These are phyloP conservation scores for Rhododendron ferrugineum DNA, from an alignment of 148 eudicot genomes.

Conservation along the genomic window DNA sequence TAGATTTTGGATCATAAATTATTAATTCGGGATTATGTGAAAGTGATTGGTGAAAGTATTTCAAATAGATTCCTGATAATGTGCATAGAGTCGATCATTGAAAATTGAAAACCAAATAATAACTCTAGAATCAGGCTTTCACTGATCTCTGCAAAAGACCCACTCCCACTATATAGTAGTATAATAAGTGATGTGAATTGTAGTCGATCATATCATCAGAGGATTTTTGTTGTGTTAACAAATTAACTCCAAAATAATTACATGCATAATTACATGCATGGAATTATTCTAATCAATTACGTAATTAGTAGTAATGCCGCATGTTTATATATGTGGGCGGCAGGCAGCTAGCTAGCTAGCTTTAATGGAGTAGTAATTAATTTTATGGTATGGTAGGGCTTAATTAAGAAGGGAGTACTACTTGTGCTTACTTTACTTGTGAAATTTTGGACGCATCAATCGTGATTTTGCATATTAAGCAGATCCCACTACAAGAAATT, in stretches of 20 bases:
- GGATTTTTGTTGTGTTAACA: not conserved
- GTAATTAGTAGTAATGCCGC: not conserved
- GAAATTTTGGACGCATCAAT: not conserved
- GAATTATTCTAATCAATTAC: no score
- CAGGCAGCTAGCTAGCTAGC: not conserved
- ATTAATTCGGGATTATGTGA: no score
- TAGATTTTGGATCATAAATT: no score
- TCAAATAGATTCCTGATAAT: no score
- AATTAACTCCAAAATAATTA: not conserved
- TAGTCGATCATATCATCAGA: not conserved
- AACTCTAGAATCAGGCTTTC: no score
- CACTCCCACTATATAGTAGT: no score
- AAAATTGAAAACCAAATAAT: no score
- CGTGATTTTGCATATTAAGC: not conserved
- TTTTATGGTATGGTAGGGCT: not conserved
- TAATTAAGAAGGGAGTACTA: not conserved
- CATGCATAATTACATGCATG: not conserved
- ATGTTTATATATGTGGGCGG: not conserved
- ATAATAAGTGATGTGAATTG: not conserved
- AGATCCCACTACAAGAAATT: no score
- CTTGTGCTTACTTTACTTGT: not conserved
- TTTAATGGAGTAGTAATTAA: no score
- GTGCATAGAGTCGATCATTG: no score
- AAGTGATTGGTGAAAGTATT: no score
- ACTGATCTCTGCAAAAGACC: no score